Percentiles rank a stretch among this genome's conserved stretches.
Conservation (phyloP, 148 eudicot species). For the Camellia sinensis region DNA sequence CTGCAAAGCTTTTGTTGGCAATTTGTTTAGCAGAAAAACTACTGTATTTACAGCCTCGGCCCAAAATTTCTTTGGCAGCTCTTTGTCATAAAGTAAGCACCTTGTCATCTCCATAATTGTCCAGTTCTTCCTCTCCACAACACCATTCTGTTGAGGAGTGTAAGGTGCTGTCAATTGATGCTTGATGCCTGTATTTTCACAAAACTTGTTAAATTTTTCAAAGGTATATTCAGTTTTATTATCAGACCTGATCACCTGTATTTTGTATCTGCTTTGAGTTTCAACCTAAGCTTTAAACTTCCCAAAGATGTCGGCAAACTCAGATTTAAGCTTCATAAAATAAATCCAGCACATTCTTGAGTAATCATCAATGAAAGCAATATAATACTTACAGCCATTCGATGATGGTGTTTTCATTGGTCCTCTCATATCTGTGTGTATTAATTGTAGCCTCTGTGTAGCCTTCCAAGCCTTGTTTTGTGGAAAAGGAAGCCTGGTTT, state of each 20-base stretch:
- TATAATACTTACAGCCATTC: not conserved
- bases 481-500: not conserved
- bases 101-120: not conserved
- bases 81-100: conserved; percentile 3
- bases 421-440: not conserved
- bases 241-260: not conserved
- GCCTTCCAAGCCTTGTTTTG: not conserved
- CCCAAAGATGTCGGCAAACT: not conserved
- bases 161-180: not conserved
- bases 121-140: not conserved
- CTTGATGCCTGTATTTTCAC: not conserved
- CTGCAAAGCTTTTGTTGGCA: not conserved
- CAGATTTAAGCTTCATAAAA: not conserved
- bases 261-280: not conserved
- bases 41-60: not conserved
- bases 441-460: not conserved
- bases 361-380: not conserved
- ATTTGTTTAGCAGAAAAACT: not conserved
- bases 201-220: not conserved
- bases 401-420: not conserved
- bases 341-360: not conserved
- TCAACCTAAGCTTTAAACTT: not conserved
- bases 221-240: not conserved
- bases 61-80: not conserved
- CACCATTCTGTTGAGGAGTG: not conserved